Evolutionary conservation across 2,329 filamentous ascomycete species (phyloP).

Genomic region (Exutisphaerella laricina): DNA sequence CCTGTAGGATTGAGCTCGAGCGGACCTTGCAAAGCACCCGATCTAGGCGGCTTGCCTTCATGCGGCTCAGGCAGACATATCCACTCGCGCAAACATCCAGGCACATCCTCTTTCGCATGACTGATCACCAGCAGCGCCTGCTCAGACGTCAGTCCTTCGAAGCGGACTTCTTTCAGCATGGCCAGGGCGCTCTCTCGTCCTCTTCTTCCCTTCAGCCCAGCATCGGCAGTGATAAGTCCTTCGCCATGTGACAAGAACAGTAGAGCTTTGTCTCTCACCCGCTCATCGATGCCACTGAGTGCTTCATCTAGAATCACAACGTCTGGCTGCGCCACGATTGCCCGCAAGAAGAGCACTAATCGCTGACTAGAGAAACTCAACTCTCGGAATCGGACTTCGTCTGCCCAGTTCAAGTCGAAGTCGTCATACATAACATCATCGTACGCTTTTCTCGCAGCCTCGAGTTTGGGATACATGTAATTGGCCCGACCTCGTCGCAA

Average conservation of each 20-base stretch:
- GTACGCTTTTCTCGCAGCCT: slow-evolving; percentile 8
- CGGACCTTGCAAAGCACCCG: slow-evolving; percentile 52
- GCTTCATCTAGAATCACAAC: slow-evolving; percentile 49
- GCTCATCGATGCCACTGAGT: slow-evolving; percentile 47
- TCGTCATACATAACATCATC: slow-evolving; percentile 20
- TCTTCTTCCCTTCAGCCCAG: slow-evolving; percentile 20
- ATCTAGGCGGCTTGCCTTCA: slow-evolving; percentile 54
- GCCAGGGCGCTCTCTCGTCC: slow-evolving; percentile 30
- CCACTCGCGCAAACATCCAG: slow-evolving; percentile 75
- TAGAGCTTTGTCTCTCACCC: slow-evolving; percentile 78
- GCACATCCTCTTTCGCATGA: slow-evolving; percentile 85
- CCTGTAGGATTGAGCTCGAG: slow-evolving; percentile 28
- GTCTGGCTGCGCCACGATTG: slow-evolving; percentile 42
- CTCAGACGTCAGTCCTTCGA: slow-evolving; percentile 58
- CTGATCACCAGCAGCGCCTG: slow-evolving; percentile 91
- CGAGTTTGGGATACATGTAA: background rate
- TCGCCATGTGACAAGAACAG: slow-evolving; percentile 61
- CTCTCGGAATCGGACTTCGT: slow-evolving; percentile 62
- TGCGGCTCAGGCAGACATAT: slow-evolving; percentile 76
- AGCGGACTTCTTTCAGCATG: slow-evolving; percentile 42
- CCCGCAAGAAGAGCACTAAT: slow-evolving; percentile 69
- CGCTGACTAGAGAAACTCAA: slow-evolving; percentile 78
- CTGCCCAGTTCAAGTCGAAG: slow-evolving; percentile 56
- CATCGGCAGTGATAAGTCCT: slow-evolving; percentile 12
- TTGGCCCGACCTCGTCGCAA: background rate